phyloP scores from a whole-genome alignment of 306 rosid species.

The Castanospermum australe region DNA sequence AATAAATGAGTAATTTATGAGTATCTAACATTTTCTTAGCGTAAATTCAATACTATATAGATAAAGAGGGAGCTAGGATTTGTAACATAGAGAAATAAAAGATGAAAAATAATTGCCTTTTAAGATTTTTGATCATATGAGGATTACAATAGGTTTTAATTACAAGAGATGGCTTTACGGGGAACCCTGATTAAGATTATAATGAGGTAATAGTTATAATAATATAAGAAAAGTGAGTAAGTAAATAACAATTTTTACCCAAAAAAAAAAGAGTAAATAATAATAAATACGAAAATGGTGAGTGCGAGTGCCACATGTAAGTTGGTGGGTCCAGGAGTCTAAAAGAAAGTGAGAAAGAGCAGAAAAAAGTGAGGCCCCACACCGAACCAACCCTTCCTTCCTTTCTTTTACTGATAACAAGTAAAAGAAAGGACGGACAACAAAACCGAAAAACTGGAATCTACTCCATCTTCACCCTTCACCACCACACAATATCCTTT shows the following conservation, averaged over 20 bases:
- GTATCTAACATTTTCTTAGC: no score
- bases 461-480: conserved; percentile 45
- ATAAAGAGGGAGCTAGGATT: no score
- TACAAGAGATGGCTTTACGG: no score
- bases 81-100: no score
- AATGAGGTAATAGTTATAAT: no score
- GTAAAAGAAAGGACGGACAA: neutral
- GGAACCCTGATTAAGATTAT: no score
- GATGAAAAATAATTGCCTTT: no score
- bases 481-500: conserved; percentile 48
- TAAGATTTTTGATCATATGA: neutral
- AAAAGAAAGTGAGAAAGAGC: conserved; percentile 28
- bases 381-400: conserved; percentile 23
- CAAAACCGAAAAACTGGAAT: conserved; percentile 49
- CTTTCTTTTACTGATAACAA: conserved; percentile 26
- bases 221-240: no score
- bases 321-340: conserved; percentile 26
- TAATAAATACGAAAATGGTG: neutral
- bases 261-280: no score
- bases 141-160: neutral
- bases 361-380: conserved; percentile 34
- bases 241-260: no score
- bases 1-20: no score
- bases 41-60: no score
- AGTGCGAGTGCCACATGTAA: conserved; percentile 22